Evolutionary conservation across 805 yeast genomes (phyloP).

Genomic region (Kluyveromyces nonfermentans): DNA sequence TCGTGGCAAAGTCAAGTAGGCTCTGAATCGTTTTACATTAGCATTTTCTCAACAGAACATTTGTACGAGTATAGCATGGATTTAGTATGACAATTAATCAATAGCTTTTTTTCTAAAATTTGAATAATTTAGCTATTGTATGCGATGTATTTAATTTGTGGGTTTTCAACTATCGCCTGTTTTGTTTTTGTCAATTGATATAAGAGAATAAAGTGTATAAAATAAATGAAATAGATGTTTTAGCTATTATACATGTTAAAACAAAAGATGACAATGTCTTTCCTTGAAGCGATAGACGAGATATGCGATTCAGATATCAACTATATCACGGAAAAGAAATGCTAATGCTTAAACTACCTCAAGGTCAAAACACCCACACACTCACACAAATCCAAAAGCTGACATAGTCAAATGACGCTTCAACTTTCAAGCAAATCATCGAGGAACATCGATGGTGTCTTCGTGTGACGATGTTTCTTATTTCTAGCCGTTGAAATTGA

Average conservation of each 20-base stretch:
- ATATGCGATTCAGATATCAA: slow-evolving; percentile 1
- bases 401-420: not conserved
- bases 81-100: not conserved
- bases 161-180: no score
- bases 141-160: no score
- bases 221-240: no score
- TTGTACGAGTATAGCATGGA: not conserved
- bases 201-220: no score
- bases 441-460: slow-evolving; percentile 21
- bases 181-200: no score
- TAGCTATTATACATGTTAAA: not conserved
- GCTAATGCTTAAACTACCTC: no score
- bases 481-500: slow-evolving; percentile 6
- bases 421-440: slow-evolving; percentile 19
- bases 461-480: slow-evolving; percentile 4
- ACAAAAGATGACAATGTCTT: not conserved
- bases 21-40: no score
- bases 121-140: not conserved
- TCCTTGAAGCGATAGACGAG: not conserved
- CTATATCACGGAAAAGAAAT: no score
- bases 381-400: no score
- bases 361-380: no score
- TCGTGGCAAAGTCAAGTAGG: not conserved
- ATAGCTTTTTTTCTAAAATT: slow-evolving; percentile 1
- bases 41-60: not conserved